These are phyloP conservation scores for Vanrija sp. DNA, from an alignment of 1,284 basidiomycete species.

Conservation along the genomic window DNA sequence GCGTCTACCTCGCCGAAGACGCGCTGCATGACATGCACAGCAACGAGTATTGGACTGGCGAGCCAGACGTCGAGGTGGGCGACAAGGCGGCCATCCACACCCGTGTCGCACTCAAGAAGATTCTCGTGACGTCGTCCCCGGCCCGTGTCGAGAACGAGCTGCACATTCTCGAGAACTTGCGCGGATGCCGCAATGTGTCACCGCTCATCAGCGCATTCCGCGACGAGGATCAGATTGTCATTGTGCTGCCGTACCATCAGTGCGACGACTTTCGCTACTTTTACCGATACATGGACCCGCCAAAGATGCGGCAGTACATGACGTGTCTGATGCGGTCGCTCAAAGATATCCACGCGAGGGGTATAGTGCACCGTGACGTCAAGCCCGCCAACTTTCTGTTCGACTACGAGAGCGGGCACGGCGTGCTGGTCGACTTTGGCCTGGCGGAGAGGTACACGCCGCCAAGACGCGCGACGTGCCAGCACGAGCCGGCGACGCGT, in stretches of 20 bases:
- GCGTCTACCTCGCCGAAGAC: slow-evolving; percentile 96
- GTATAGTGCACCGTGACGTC: slow-evolving; percentile 93
- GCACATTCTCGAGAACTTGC: slow-evolving; percentile 75
- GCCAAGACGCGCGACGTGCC: slow-evolving; percentile 55
- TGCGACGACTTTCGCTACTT: slow-evolving; percentile 81
- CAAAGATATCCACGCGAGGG: slow-evolving; percentile 80
- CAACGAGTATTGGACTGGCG: slow-evolving; percentile 73
- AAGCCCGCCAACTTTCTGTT: slow-evolving; percentile 98
- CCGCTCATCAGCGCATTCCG: slow-evolving; percentile 94
- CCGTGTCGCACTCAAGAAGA: slow-evolving; percentile 92
- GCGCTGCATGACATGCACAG: slow-evolving; percentile 69
- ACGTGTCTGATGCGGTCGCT: slow-evolving; percentile 86
- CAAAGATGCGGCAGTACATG: slow-evolving; percentile 75
- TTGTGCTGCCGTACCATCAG: slow-evolving; percentile 88
- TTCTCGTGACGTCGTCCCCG: slow-evolving; percentile 93
- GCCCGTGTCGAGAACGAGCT: slow-evolving; percentile 92
- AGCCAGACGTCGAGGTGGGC: slow-evolving; percentile 47
- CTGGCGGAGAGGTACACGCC: slow-evolving; percentile 64
- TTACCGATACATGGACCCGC: slow-evolving; percentile 46
- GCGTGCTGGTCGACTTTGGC: slow-evolving; percentile 92
- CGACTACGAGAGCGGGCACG: slow-evolving; percentile 76
- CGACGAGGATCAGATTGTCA: slow-evolving; percentile 86
- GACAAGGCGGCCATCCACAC: slow-evolving; percentile 32
- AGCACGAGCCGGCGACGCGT: slow-evolving; percentile 64
- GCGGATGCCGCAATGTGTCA: slow-evolving; percentile 74